phyloP scores from a whole-genome alignment of 164 flowering plant genomes.

The Vitis vinifera region DNA sequence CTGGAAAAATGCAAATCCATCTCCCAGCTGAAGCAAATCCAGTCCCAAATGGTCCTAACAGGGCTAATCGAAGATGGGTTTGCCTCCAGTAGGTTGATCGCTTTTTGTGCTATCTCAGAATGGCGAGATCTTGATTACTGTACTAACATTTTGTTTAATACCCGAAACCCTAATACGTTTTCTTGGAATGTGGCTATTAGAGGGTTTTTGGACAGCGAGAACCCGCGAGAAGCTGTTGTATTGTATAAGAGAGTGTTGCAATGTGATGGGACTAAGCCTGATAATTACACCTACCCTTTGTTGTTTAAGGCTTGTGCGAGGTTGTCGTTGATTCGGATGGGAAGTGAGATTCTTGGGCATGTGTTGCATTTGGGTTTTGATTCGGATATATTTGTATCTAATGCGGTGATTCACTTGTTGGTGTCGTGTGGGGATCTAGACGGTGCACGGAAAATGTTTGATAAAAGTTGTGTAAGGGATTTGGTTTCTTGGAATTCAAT shows the following conservation, averaged over 20 bases:
- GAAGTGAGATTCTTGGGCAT: conserved; percentile 47
- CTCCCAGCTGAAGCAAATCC: conserved; percentile 56
- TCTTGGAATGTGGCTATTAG: conserved; percentile 58
- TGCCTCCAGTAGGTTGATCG: conserved; percentile 54
- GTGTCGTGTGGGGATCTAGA: conserved; percentile 43
- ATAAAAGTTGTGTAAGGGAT: conserved; percentile 52
- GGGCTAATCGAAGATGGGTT: conserved; percentile 42
- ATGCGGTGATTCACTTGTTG: conserved; percentile 45
- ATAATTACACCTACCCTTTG: conserved; percentile 57
- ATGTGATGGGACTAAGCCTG: conserved; percentile 33
- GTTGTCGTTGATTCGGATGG: conserved; percentile 22
- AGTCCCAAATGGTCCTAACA: conserved; percentile 49
- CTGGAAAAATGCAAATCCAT: conserved; percentile 53
- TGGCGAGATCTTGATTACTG: conserved; percentile 36
- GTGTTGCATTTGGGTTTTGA: conserved; percentile 50
- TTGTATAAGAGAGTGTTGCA: conserved; percentile 53
- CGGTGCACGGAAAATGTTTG: conserved; percentile 51
- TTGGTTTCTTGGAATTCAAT: conserved; percentile 78
- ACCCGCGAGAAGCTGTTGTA: conserved; percentile 29
- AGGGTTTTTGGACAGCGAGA: conserved; percentile 36
- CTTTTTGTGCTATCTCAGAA: conserved; percentile 50
- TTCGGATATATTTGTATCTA: conserved; percentile 38
- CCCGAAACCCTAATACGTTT: conserved; percentile 34
- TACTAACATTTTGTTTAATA: conserved; percentile 26
- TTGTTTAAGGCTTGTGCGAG: conserved; percentile 51